Evolutionary conservation across 2,329 filamentous ascomycete species (phyloP), one percentile per base, ranked within the genome.

Genomic region (Cryphonectria nitschkei): DNA sequence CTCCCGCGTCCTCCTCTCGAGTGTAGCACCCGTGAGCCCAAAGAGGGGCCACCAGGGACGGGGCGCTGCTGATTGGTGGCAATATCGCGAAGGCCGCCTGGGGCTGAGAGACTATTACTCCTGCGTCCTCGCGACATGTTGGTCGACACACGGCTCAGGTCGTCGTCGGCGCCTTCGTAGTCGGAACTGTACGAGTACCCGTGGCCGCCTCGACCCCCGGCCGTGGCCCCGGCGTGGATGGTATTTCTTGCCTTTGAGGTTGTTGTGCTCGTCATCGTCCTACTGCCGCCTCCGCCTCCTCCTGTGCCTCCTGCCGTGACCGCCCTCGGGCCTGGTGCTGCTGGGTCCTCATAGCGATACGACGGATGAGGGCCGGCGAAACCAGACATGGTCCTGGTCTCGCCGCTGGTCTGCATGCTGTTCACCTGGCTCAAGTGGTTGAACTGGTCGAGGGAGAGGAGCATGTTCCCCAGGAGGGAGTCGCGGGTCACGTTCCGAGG

Each of bases 401-500:
- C 67, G 60, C 73, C 75, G 60, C 74, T 62, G 22, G 26, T 46
- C 58, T 67, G 74, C 11, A 78, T 75, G 7, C 79, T 77, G 72
- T 76, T 77, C 62, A 82, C 78, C 75, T 87, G 84, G 61, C 81
- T 84, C 75, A 88, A 85, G 56, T 89, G 91, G 78, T 89, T 91
- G 78, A 95, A 90, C 80, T 95, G 92, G 81, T 97, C 95, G 74
- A 99, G 90, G 56, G 95, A 97, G 74, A 96, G 86, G 72, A 98
- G 89, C 92, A 99, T 96, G 81, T 98, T 97, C 81, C 96, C 92
- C 72, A 99, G 94, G 75, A 99, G 90, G 50, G 95, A 98, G 78
- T 97, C 93, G 75, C 95, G 90, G 56, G 93, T 93, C 74, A 93
- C 89, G 79, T 93, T 89, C 73, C 90, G 86, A 65, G 92, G 89